Evolutionary conservation across 805 yeast species (phyloP), one percentile per base, ranked within the genome.

Genomic region (Wickerhamiella domercqiae): DNA sequence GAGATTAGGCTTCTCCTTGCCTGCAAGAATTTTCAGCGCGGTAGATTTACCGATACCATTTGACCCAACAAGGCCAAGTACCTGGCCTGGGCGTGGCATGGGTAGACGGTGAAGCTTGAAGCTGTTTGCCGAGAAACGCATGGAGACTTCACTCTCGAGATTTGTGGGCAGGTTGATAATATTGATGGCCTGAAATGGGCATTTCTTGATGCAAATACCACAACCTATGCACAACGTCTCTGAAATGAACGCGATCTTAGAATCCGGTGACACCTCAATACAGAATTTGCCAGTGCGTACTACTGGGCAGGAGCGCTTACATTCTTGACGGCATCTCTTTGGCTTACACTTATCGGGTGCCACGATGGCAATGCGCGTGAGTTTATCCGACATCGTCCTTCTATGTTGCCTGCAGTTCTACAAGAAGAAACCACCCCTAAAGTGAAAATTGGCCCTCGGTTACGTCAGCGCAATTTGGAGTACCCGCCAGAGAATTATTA

Each of bases 31-130:
- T 64, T 90, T 90, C 57, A 90, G 70, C 6, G 98, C 98, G 15
- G 98, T 90, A 9, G 94, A 80, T 59, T 90, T 90, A 54, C 98
- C 98, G 55, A 90, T 90, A 84, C 98, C 98, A 67, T 90, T 90
- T 43, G 96, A 82, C 54, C 98, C 98, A 36, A 90, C 98, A 49
- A 90, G 71, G 49, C 98, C 98, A 47, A 90, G 68, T 21, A 90
- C 98, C 64, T 90, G 98, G 43, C 97, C 97, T 2, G 98, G 97
- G 64, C 98, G 80, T 46, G 98, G 98, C 40, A 94, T 86, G 19
- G 98, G 98, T 53, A 90, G 69, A 61, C 98, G 73, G 61, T 90
- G 98, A 55, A 90, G 71, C 62, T 90, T 90, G 75, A 90, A 90
- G 39, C 95, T 82, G 62, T 90, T 90, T 39, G 97, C 98, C 35